Evolutionary conservation across 192 early-diverging fungal genomes (phyloP), one percentile per base, ranked within the genome.

Genomic region (Coemansia sp.): DNA sequence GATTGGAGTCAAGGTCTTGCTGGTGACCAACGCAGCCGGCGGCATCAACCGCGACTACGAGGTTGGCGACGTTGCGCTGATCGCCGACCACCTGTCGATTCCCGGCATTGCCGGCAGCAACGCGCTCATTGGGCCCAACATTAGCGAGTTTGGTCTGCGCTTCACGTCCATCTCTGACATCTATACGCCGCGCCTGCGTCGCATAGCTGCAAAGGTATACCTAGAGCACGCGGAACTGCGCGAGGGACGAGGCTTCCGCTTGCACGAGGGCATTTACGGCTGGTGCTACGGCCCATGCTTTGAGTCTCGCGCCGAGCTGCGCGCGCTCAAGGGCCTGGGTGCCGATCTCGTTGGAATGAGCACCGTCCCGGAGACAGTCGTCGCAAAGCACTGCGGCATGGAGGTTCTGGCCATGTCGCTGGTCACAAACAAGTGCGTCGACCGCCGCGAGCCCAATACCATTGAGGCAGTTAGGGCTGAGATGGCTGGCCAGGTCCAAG

Each of bases 271-370:
- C 65, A 74, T 93, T 24, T 98, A 98, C 66, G 82, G 76, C 32
- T 93, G 92, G 79, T 92, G 94, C 43, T 84, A 88, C 20, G 96
- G 96, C 8, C 96, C 96, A 14, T 87, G 85, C 38, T 98, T 90
- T 66, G 96, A 98, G 81, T 91, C 93, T 17, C 87, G 91, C 54
- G 91, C 94, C 12, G 96, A 98, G 74, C 87, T 90, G 56, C 83
- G 94, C 7, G 87, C 88, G 64, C 84, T 98, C 49, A 81, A 79
- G 41, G 39, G 24, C 14, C 73, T 92, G 39, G 93, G 93, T 45
- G 95, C 87, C 14, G 96, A 96, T 76, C 84, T 88, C 27, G 96
- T 94, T 12, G 96, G 96, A 32, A 98, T 98, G 96, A 93, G 91
- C 43, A 96, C 95, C 6, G 89, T 93, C 12, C 94, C 96, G 1